Percentiles rank a stretch among this genome's conserved stretches.
Conservation (phyloP, 2,329 filamentous ascomycete species). For the Sordariomycetes sp. region DNA sequence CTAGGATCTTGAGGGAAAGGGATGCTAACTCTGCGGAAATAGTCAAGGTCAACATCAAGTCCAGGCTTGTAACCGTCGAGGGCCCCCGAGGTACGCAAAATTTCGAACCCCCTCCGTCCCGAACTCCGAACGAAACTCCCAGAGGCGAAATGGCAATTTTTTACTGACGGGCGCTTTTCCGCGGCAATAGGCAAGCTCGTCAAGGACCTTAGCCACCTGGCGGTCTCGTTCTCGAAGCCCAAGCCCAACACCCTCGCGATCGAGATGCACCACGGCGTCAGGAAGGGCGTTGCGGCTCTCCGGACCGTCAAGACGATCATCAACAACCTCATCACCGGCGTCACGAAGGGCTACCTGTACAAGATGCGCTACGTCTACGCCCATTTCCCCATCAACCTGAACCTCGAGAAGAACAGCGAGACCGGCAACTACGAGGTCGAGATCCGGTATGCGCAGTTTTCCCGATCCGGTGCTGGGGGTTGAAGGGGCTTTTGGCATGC, state of each 20-base stretch:
- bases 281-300: constrained; percentile 97
- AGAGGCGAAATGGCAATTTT: background rate
- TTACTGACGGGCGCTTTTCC: background rate
- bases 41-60: constrained; percentile 99
- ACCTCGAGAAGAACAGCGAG: constrained; percentile 92
- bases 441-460: constrained; percentile 63
- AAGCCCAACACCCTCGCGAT: constrained; percentile 84
- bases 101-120: background rate
- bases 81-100: constrained; percentile 70
- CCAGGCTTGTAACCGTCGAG: constrained; percentile 91
- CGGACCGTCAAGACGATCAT: constrained; percentile 96
- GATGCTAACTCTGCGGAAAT: constrained; percentile 23
- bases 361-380: constrained; percentile 99
- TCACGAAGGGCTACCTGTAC: constrained; percentile 99
- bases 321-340: constrained; percentile 97
- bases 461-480: background rate
- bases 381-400: constrained; percentile 99
- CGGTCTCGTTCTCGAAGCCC: constrained; percentile 88
- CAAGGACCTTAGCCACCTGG: constrained; percentile 94
- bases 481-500: background rate
- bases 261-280: constrained; percentile 95
- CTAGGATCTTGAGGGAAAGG: constrained; percentile 2
- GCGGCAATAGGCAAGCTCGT: constrained; percentile 66
- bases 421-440: constrained; percentile 83
- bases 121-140: background rate